Conservation (phyloP, 2,329 filamentous ascomycete species). For the Fusarium sp. region DNA sequence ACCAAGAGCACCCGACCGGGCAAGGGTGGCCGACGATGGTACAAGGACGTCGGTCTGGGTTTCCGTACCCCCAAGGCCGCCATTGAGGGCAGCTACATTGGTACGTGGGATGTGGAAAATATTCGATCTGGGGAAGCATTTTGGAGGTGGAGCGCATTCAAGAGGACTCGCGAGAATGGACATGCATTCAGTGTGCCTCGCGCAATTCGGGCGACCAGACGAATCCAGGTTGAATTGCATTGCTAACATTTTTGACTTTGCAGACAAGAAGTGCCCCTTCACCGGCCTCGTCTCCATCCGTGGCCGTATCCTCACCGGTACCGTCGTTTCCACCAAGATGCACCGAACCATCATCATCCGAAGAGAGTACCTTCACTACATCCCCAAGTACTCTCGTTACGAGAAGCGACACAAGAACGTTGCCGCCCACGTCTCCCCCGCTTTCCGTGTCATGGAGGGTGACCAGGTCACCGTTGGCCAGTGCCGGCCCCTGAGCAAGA, state of each 20-base stretch:
- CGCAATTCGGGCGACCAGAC: neutral
- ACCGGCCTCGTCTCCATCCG: constrained; percentile 99
- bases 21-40: constrained; percentile 93
- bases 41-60: constrained; percentile 99
- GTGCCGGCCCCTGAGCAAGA: constrained; percentile 99
- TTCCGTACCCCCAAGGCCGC: constrained; percentile 98
- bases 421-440: constrained; percentile 96
- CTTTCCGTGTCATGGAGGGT: constrained; percentile 99
- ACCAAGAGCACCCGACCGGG: constrained; percentile 82
- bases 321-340: constrained; percentile 99
- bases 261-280: constrained; percentile 99
- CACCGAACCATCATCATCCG: constrained; percentile 99
- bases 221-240: constrained; percentile 11
- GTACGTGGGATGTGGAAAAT: constrained; percentile 67
- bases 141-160: constrained; percentile 3
- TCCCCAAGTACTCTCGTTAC: constrained; percentile 99
- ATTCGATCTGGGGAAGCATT: constrained; percentile 16
- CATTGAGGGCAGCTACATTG: constrained; percentile 99
- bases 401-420: constrained; percentile 99
- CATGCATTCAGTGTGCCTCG: neutral
- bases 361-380: constrained; percentile 99
- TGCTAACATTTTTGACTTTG: constrained; percentile 43
- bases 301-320: constrained; percentile 99
- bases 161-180: neutral
- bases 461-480: constrained; percentile 99